phyloP scores from a whole-genome alignment of 306 rosid species.

The Cicer cuneatum region DNA sequence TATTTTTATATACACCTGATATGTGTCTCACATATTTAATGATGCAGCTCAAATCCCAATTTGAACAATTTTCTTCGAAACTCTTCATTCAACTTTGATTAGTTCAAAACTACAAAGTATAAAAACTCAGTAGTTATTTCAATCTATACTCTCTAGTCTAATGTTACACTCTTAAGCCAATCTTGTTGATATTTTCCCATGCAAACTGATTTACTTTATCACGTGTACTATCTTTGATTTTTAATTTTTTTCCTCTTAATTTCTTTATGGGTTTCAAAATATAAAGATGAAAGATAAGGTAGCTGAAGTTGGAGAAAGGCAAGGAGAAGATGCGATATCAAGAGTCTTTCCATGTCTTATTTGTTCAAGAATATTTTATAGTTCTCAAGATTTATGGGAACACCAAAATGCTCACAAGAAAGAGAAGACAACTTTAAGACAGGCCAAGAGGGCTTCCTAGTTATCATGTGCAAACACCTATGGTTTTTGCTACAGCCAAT shows the following conservation, averaged over 20 bases:
- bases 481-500: slow-evolving; percentile 56
- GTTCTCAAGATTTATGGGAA: slow-evolving; percentile 86
- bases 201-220: background rate
- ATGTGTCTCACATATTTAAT: too few species aligned
- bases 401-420: too few species aligned
- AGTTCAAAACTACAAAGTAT: too few species aligned
- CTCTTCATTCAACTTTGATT: too few species aligned
- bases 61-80: too few species aligned
- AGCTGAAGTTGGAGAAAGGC: slow-evolving; percentile 20
- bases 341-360: slow-evolving; percentile 73
- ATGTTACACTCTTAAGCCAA: slow-evolving; percentile 27
- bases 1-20: too few species aligned
- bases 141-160: background rate
- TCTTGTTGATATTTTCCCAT: slow-evolving; percentile 37
- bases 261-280: slow-evolving; percentile 32
- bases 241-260: background rate
- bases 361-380: slow-evolving; percentile 79
- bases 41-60: too few species aligned
- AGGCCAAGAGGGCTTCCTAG: slow-evolving; percentile 58
- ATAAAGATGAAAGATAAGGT: slow-evolving; percentile 55
- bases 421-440: slow-evolving; percentile 76
- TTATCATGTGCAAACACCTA: slow-evolving; percentile 39
- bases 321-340: slow-evolving; percentile 46
- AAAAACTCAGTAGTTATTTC: slow-evolving; percentile 1
- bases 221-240: background rate